Evolutionary conservation across 371 early-diverging fungal species (phyloP).

Genomic region (Zychaea mexicana): DNA sequence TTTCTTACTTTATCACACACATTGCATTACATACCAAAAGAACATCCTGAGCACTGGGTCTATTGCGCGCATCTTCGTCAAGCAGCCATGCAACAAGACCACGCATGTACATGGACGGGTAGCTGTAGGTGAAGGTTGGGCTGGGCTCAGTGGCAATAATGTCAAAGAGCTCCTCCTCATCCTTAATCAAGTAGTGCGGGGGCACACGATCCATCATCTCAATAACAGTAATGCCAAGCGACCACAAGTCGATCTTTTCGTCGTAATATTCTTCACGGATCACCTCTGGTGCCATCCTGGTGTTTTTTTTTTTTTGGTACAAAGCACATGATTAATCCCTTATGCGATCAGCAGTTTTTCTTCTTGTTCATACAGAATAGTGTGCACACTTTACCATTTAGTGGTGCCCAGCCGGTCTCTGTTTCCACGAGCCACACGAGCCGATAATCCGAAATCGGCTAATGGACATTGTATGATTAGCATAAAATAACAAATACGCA

Average conservation of each 20-base stretch:
- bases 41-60: slow-evolving; percentile 48
- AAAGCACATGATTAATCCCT: background rate
- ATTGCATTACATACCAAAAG: slow-evolving; percentile 28
- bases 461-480: background rate
- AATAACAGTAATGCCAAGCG: slow-evolving; percentile 84
- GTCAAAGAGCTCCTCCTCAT: slow-evolving; percentile 48
- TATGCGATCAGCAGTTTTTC: background rate
- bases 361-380: no score
- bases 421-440: slow-evolving; percentile 47
- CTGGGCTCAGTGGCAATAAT: slow-evolving; percentile 46
- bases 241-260: slow-evolving; percentile 96
- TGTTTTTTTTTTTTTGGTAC: background rate
- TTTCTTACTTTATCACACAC: background rate
- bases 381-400: slow-evolving; percentile 62
- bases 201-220: slow-evolving; percentile 61
- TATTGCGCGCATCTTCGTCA: slow-evolving; percentile 38
- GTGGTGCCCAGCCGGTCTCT: slow-evolving; percentile 94
- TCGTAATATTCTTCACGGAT: slow-evolving; percentile 88
- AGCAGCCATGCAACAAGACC: slow-evolving; percentile 54
- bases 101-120: slow-evolving; percentile 54
- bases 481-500: background rate
- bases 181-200: slow-evolving; percentile 52
- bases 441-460: slow-evolving; percentile 47
- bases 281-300: slow-evolving; percentile 92
- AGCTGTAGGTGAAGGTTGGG: slow-evolving; percentile 54